Evolutionary conservation across 2,329 filamentous ascomycete genomes (phyloP).

Genomic region (Phyllosticta citriasiana): DNA sequence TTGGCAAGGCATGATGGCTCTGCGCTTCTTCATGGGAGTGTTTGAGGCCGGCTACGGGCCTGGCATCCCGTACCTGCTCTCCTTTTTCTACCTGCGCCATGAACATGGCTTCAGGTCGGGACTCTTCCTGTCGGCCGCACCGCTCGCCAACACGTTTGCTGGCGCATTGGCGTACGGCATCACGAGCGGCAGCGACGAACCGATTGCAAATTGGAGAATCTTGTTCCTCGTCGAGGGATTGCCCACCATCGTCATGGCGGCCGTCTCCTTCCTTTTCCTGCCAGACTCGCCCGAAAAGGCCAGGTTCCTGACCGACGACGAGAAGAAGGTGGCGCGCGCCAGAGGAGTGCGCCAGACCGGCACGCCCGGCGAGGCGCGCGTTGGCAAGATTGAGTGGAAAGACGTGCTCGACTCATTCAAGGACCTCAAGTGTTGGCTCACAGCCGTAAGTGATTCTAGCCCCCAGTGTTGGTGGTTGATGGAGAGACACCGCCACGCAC

Average conservation of each 20-base stretch:
- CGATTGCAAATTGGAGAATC: conserved; percentile 53
- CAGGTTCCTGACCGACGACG: conserved; percentile 32
- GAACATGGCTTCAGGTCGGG: conserved; percentile 48
- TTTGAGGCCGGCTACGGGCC: conserved; percentile 36
- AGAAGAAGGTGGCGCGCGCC: conserved; percentile 25
- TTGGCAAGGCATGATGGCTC: conserved; percentile 25
- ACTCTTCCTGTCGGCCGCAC: conserved; percentile 44
- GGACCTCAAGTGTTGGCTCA: conserved; percentile 26
- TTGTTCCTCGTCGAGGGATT: conserved; percentile 40
- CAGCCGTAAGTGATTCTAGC: conserved; percentile 17
- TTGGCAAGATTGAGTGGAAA: conserved; percentile 21
- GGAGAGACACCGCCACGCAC: neutral
- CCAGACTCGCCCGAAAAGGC: conserved; percentile 36
- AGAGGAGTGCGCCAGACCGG: conserved; percentile 24
- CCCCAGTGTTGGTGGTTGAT: too few species aligned
- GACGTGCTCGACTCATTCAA: conserved; percentile 20
- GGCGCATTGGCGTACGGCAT: conserved; percentile 49
- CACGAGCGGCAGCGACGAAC: conserved; percentile 25
- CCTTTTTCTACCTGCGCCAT: conserved; percentile 50
- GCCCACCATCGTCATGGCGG: conserved; percentile 33
- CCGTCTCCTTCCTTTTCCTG: conserved; percentile 33
- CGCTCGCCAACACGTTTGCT: conserved; percentile 71
- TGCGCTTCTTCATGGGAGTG: conserved; percentile 26
- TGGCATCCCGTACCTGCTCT: conserved; percentile 41
- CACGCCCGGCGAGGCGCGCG: conserved; percentile 14